These are phyloP conservation scores for Aegle marmelos DNA, from an alignment of 345 rosid species.

Conservation along the genomic window DNA sequence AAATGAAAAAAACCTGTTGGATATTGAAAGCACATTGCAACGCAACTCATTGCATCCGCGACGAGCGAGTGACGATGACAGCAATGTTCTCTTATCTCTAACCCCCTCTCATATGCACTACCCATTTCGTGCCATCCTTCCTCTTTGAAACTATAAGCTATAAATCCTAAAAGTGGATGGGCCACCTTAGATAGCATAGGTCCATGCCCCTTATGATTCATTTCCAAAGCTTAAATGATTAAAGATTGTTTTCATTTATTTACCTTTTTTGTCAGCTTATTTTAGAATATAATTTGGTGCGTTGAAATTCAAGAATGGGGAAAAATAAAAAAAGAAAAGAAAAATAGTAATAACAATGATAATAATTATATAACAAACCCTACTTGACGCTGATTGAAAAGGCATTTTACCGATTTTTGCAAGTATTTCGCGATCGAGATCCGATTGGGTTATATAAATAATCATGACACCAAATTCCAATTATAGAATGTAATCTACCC, in stretches of 20 bases:
- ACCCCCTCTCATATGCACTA: not conserved
- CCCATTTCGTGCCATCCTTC: not conserved
- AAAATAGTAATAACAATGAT: not conserved
- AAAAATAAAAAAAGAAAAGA: too few species aligned
- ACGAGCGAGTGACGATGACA: not conserved
- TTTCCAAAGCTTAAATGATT: not conserved
- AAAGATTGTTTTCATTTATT: not conserved
- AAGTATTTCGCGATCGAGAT: conserved; percentile 1
- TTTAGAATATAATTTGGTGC: not conserved
- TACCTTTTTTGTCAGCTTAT: not conserved
- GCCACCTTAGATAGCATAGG: not conserved
- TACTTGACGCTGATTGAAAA: not conserved
- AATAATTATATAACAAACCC: not conserved
- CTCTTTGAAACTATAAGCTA: not conserved
- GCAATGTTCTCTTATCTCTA: not conserved
- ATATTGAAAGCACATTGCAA: too few species aligned
- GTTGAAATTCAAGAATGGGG: not conserved
- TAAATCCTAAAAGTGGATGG: not conserved
- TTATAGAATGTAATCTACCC: not conserved
- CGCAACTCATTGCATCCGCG: not conserved
- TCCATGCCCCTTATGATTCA: not conserved
- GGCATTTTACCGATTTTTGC: not conserved
- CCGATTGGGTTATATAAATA: not conserved
- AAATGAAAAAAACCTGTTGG: not conserved
- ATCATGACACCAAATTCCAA: not conserved